Evolutionary conservation across 2,329 filamentous ascomycete genomes (phyloP), one percentile per base, ranked within the genome.

Genomic region (Pyrenophora seminiperda): DNA sequence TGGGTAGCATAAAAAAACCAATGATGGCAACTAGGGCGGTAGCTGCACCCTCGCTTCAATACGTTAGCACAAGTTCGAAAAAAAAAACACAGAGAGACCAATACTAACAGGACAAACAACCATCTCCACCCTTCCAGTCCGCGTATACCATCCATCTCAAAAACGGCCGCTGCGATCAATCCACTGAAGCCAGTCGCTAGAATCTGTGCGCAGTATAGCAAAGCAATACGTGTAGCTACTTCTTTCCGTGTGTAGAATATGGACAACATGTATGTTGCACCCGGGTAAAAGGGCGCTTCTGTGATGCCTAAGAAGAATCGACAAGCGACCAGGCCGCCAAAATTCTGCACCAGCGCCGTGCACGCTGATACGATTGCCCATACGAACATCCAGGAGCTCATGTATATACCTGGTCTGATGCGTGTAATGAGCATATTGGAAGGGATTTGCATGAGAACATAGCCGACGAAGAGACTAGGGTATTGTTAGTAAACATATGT

Each of bases 221-320:
- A 42, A 1, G 72, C 65, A 34, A 72, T 71, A 7, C 73, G 65
- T 3, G 67, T 66, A 1, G 71, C 71, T 29, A 75, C 58, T 55
- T 75, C 73, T 43, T 80, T 79, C 32, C 83, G 77, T 1, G 84
- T 87, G 65, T 88, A 88, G 78, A 84, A 88, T 50, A 85, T 83
- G 0, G 81, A 83, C 27, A 87, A 75, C 49, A 86, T 82, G 36
- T 86, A 77, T 4, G 86, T 76, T 0, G 82, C 82, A 29, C 85
- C 85, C 0, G 85, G 84, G 33, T 86, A 76, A 62, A 86, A 86
- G 1, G 48, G 48, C 3, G 48, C 48, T 22, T 69, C 69, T 1
- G 61, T 65, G 10, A 71, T 61, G 1, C 69, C 68, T 19, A 72
- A 20, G 33, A 69, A 65, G 51, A 70, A 71, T 1, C 67, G 55